Evolutionary conservation across 192 early-diverging fungal species (phyloP).

Genomic region (Mortierella alpina): DNA sequence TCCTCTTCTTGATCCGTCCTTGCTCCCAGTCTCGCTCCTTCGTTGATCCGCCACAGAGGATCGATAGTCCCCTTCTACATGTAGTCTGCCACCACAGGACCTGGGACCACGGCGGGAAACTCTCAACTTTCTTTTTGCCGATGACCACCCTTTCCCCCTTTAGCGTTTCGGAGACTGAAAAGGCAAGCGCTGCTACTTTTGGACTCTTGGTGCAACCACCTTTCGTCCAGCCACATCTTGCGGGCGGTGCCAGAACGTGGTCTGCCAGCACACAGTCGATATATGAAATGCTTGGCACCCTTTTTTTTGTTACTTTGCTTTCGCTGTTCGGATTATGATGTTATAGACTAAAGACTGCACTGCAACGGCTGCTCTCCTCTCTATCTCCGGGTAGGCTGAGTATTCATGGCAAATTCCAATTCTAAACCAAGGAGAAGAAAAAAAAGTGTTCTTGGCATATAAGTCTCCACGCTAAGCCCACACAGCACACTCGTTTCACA

Average conservation of each 20-base stretch:
- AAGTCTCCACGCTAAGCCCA: too few relatives aligned
- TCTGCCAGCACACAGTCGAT: too few relatives aligned
- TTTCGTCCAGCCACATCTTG: too few relatives aligned
- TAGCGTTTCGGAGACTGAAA: too few relatives aligned
- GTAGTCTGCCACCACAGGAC: background rate
- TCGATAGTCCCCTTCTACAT: background rate
- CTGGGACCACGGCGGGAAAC: background rate
- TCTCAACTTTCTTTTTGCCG: background rate
- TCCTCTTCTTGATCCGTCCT: background rate
- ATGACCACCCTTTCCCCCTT: too few relatives aligned
- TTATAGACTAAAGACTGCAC: background rate
- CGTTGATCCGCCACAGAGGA: background rate
- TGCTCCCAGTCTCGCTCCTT: background rate
- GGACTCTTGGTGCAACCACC: too few relatives aligned
- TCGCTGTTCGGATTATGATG: background rate
- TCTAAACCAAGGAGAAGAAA: slow-evolving; percentile 6
- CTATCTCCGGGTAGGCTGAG: slow-evolving; percentile 14
- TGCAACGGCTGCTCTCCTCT: background rate
- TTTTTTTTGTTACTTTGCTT: slow-evolving; percentile 8
- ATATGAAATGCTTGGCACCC: background rate
- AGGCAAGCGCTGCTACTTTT: too few relatives aligned
- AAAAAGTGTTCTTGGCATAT: slow-evolving; percentile 16
- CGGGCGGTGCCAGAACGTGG: too few relatives aligned
- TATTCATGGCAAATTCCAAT: slow-evolving; percentile 20
- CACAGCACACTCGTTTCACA: background rate